Base-by-base conservation (phyloP, 2,329 filamentous ascomycete species). In the Colletotrichum lentis region DNA sequence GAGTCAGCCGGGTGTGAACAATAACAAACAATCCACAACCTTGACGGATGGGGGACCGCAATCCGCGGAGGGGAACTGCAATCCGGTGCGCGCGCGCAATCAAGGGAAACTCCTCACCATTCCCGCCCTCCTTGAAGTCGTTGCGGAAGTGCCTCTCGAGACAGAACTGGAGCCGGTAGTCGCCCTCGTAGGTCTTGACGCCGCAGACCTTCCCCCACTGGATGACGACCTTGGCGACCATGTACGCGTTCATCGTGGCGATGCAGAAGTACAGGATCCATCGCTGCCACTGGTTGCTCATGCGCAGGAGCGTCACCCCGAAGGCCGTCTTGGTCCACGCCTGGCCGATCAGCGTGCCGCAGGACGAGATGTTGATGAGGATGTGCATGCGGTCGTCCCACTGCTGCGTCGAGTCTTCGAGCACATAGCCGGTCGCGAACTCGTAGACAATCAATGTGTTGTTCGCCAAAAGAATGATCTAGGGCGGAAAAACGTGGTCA, bases 341-440 rank as follows among this genome's bases (percentile, higher is more conserved):
- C 69, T 80, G 78, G 0, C 76, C 77, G 57, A 80, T 74, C 27
- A 79, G 63, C 12, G 77, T 79, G 41, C 77, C 76, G 70, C 77
- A 79, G 1, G 78, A 79, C 3, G 77, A 77, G 14, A 77, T 74
- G 69, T 81, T 83, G 77, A 85, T 84, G 63, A 86, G 70, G 18
- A 85, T 84, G 72, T 83, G 82, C 83, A 85, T 85, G 62, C 78
- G 79, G 69, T 84, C 82, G 66, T 82, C 80, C 84, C 84, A 86
- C 20, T 75, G 72, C n/a, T 81, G 73, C 1, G 76, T 73, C 5
- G 76, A 76, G 69, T 77, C 70, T 35, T 76, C 61, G 43, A 78
- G 74, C 1, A 83, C 79, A 69, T 85, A 85, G 58, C 83, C 83
- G 8, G 80, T 84, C 7, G 80, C 81, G 64, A 82, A 85, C 66